Evolutionary conservation across 139 green algal species (phyloP).

Genomic region (Ostreobium quekettii): DNA sequence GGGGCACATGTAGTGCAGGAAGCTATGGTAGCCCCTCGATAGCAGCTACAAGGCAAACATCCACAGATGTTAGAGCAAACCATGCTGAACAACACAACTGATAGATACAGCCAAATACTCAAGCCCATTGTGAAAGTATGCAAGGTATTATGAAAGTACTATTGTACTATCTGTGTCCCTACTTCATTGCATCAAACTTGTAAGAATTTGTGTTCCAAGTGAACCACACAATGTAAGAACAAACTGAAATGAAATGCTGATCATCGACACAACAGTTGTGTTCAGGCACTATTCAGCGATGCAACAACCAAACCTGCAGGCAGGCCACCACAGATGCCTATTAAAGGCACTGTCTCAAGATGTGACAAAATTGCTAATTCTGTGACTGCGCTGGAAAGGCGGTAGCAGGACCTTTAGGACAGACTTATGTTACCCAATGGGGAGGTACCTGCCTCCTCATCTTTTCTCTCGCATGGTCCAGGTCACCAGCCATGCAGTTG

Average conservation of each 20-base stretch:
- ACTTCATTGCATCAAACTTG: background rate
- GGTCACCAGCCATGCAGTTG: slow-evolving; percentile 32
- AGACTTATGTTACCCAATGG: background rate
- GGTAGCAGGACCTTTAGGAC: background rate
- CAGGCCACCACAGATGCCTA: background rate
- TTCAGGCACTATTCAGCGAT: no score
- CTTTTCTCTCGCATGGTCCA: slow-evolving; percentile 25
- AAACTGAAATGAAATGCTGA: no score
- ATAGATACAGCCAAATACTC: background rate
- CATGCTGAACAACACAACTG: background rate
- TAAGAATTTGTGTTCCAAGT: background rate
- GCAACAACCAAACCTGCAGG: no score
- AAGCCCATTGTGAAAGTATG: background rate
- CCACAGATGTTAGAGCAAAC: background rate
- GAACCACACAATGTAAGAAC: background rate
- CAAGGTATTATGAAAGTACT: background rate
- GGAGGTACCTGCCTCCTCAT: slow-evolving; percentile 25
- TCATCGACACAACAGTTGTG: no score
- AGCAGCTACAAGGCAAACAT: background rate
- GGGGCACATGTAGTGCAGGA: slow-evolving; percentile 56
- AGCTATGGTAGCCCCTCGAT: slow-evolving; percentile 31
- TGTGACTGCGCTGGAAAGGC: background rate
- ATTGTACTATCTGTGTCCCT: background rate
- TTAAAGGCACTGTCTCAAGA: background rate
- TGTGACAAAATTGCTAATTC: background rate